phyloP scores from a whole-genome alignment of 306 rosid species.

The Spatholobus suberectus region DNA sequence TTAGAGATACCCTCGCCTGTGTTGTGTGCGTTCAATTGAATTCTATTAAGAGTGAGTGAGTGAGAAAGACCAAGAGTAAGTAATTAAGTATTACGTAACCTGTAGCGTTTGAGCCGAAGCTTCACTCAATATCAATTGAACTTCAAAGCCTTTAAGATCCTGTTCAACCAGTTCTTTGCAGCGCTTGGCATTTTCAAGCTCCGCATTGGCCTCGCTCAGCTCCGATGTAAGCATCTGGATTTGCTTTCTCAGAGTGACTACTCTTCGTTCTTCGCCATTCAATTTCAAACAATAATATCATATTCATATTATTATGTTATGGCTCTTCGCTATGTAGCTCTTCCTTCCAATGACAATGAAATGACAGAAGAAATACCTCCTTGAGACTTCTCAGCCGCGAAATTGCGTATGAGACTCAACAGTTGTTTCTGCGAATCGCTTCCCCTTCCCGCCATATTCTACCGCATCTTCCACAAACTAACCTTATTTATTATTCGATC shows the following conservation, averaged over 20 bases:
- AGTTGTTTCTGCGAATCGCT: constrained; percentile 69
- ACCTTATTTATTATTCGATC: not conserved
- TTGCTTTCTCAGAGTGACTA: constrained; percentile 66
- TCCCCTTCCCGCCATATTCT: constrained; percentile 77
- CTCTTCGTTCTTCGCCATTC: constrained; percentile 65
- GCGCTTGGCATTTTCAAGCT: constrained; percentile 75
- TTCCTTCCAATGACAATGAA: not conserved
- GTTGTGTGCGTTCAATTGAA: constrained; percentile 10
- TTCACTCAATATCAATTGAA: constrained; percentile 64
- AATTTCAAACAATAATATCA: not conserved
- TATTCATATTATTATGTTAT: not conserved
- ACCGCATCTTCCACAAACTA: not conserved
- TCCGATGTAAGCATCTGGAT: constrained; percentile 67
- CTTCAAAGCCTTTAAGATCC: constrained; percentile 82
- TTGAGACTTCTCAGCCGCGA: constrained; percentile 77
- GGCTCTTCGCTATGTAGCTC: not conserved
- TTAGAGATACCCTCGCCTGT: constrained; percentile 74
- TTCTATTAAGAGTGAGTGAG: not conserved
- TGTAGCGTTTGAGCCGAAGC: constrained; percentile 69
- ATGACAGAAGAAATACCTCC: constrained; percentile 61
- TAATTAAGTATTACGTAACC: constrained; percentile 46
- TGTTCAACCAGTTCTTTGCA: constrained; percentile 72
- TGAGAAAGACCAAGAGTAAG: not conserved
- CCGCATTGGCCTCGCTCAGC: constrained; percentile 51
- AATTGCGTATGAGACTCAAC: constrained; percentile 65